Evolutionary conservation across 495 filamentous ascomycete genomes (phyloP).

Genomic region (Aspergillus nidulans): DNA sequence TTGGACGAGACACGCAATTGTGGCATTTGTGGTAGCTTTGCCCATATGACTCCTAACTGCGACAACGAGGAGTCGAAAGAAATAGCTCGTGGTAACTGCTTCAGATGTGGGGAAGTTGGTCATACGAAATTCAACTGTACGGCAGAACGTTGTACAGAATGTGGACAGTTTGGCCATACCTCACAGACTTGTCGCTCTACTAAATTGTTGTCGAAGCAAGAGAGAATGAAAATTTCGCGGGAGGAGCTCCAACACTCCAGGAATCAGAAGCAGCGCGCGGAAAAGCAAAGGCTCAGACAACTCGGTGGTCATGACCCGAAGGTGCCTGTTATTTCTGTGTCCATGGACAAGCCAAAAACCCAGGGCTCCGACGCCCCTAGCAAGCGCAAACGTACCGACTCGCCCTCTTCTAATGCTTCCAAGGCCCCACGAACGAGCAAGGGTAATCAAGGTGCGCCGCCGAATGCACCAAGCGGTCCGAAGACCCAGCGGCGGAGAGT

Average conservation of each 20-base stretch:
- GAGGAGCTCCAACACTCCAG: conserved; percentile 33
- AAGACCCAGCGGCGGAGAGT: conserved; percentile 25
- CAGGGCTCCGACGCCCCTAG: conserved; percentile 16
- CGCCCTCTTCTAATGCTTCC: conserved; percentile 26
- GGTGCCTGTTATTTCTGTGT: conserved; percentile 40
- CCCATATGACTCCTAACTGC: conserved; percentile 45
- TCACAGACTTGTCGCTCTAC: conserved; percentile 29
- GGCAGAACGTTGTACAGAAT: conserved; percentile 41
- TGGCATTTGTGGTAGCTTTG: conserved; percentile 43
- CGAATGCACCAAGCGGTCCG: conserved; percentile 20
- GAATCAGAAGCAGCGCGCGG: conserved; percentile 27
- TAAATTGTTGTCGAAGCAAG: conserved; percentile 30
- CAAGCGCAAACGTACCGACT: conserved; percentile 44
- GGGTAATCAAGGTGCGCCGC: conserved; percentile 17
- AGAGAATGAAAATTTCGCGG: conserved; percentile 27
- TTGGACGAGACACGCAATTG: conserved; percentile 42
- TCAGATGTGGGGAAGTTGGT: conserved; percentile 39
- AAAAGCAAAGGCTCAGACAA: conserved; percentile 40
- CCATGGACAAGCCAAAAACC: conserved; percentile 12
- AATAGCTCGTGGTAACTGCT: conserved; percentile 35
- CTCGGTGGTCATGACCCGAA: conserved; percentile 44
- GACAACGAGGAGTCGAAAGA: conserved; percentile 42
- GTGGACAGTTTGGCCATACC: conserved; percentile 44
- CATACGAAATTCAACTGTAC: conserved; percentile 38
- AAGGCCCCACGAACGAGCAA: conserved; percentile 25